Conservation (phyloP, 176 grass and related monocot species). For the Oryza glaberrima region DNA sequence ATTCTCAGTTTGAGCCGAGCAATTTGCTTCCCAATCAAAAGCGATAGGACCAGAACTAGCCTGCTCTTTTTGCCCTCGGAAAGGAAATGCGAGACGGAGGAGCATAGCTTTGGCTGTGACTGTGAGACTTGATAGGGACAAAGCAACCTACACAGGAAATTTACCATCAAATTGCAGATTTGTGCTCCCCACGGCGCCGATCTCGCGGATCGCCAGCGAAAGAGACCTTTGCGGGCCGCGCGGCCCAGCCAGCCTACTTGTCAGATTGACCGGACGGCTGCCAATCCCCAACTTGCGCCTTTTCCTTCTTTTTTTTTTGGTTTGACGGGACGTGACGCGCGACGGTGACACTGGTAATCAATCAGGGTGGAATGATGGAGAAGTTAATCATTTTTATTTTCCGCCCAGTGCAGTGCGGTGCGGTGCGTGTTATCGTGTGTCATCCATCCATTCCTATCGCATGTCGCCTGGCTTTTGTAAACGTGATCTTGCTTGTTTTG, state of each 20-base stretch:
- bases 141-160: neutral
- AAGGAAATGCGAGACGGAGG: neutral
- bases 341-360: neutral
- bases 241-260: neutral
- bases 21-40: neutral
- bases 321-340: neutral
- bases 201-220: slow-evolving; percentile 23
- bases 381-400: too few species aligned
- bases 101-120: neutral
- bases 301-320: neutral
- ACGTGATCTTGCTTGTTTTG: neutral
- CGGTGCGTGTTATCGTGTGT: too few species aligned
- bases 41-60: too few species aligned
- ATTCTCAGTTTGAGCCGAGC: neutral
- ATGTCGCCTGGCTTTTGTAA: neutral
- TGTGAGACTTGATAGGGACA: neutral
- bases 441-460: too few species aligned
- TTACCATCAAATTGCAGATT: neutral
- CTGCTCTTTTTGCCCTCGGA: neutral
- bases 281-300: neutral
- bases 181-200: slow-evolving; percentile 3
- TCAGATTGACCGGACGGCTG: slow-evolving; percentile 24
- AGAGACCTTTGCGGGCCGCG: neutral
- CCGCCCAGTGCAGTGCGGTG: too few species aligned
- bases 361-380: too few species aligned